Percentiles rank a stretch among this genome's conserved stretches.
Evolutionary conservation across 1,284 basidiomycete species (phyloP).

Genomic region (Lentinula novae-zelandiae): DNA sequence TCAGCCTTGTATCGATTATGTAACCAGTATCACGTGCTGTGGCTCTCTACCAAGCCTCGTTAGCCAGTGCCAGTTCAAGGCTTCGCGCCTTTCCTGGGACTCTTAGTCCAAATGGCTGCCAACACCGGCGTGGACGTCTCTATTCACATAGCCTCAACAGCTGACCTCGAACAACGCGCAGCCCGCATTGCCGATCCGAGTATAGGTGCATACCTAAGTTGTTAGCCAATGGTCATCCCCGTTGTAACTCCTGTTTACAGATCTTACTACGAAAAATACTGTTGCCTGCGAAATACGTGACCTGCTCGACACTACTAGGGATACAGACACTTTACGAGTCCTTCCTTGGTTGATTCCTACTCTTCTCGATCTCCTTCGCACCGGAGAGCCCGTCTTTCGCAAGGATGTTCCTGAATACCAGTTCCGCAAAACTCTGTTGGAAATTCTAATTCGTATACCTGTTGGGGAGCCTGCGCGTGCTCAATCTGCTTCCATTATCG

Average conservation of each 20-base stretch:
- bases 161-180: constrained; percentile 66
- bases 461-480: constrained; percentile 76
- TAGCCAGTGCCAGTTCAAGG: background rate
- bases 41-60: background rate
- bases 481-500: constrained; percentile 70
- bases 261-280: constrained; percentile 66
- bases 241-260: constrained; percentile 29
- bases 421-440: constrained; percentile 82
- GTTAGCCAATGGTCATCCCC: background rate
- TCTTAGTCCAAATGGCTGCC: constrained; percentile 12
- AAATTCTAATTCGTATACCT: constrained; percentile 88
- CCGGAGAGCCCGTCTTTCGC: constrained; percentile 73
- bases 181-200: constrained; percentile 71
- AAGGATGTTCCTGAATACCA: constrained; percentile 83
- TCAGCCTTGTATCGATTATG: background rate
- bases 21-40: background rate
- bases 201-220: constrained; percentile 41
- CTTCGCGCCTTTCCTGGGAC: constrained; percentile 4
- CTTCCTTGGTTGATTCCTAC: constrained; percentile 76
- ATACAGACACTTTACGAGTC: constrained; percentile 75
- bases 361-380: constrained; percentile 75
- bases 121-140: constrained; percentile 8
- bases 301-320: constrained; percentile 80
- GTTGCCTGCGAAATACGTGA: constrained; percentile 83
- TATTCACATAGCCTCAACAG: constrained; percentile 17